Evolutionary conservation across 2,329 filamentous ascomycete genomes (phyloP).

Genomic region (Alternaria atra): DNA sequence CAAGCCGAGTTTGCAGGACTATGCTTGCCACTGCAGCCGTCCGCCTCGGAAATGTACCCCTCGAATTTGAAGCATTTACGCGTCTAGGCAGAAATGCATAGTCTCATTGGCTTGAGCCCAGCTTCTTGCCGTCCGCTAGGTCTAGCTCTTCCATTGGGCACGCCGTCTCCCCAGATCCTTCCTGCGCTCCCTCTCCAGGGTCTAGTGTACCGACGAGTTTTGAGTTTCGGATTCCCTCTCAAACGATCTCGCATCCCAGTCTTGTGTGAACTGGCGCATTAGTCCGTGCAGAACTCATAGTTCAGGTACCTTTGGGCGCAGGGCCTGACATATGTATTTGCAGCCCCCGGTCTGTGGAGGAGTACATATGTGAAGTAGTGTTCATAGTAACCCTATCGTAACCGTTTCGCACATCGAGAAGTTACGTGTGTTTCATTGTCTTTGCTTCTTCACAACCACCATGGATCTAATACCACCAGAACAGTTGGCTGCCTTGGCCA

Average conservation of each 20-base stretch:
- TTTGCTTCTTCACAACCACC: not conserved
- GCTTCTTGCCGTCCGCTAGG: conserved; percentile 7
- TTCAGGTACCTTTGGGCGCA: conserved; percentile 1
- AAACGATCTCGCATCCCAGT: conserved; percentile 1
- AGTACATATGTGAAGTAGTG: conserved; percentile 3
- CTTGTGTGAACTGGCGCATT: not conserved
- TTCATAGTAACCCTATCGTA: not conserved
- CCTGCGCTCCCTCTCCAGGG: not conserved
- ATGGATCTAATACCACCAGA: conserved; percentile 32
- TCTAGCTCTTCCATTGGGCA: conserved; percentile 9
- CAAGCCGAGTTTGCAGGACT: not conserved
- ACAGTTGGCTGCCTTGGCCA: conserved; percentile 22
- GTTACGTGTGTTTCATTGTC: conserved; percentile 5
- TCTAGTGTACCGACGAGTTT: conserved; percentile 6
- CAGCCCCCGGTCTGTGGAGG: too few relatives aligned
- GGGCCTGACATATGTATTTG: not conserved
- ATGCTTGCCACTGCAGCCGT: not conserved
- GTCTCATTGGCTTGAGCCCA: not conserved
- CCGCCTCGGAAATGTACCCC: not conserved
- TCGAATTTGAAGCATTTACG: not conserved
- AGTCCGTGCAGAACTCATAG: not conserved
- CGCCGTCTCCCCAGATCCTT: not conserved
- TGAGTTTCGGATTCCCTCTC: conserved; percentile 9
- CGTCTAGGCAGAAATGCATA: not conserved
- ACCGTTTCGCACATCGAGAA: not conserved